Evolutionary conservation across 139 green algal species (phyloP).

Genomic region (Coelastrella sp.): DNA sequence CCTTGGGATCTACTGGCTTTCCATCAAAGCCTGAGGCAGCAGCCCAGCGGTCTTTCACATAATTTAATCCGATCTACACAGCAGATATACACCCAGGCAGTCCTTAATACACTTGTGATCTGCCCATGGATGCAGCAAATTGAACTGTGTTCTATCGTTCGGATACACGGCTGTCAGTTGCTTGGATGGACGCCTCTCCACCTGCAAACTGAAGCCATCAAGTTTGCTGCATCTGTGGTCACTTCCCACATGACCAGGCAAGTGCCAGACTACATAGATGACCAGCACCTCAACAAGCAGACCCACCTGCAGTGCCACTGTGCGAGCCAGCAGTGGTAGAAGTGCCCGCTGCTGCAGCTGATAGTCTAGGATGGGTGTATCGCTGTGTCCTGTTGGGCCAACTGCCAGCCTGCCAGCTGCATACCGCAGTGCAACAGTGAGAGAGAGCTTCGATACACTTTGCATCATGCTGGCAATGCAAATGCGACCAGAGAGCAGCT

Average conservation of each 20-base stretch:
- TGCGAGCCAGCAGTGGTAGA: constrained; percentile 87
- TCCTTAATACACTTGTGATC: too few species aligned
- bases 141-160: too few species aligned
- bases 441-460: constrained; percentile 78
- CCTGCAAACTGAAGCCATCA: too few species aligned
- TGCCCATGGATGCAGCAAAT: too few species aligned
- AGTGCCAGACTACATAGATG: not conserved
- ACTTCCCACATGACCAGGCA: too few species aligned
- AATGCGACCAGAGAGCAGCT: constrained; percentile 90
- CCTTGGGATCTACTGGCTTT: constrained; percentile 61
- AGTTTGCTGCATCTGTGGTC: too few species aligned
- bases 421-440: constrained; percentile 78
- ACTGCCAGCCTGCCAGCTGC: constrained; percentile 83
- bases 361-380: constrained; percentile 93
- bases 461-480: constrained; percentile 95
- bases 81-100: too few species aligned
- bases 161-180: too few species aligned
- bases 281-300: too few species aligned
- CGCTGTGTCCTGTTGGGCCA: constrained; percentile 80
- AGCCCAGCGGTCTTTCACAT: constrained; percentile 85
- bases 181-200: too few species aligned
- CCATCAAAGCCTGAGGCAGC: constrained; percentile 79
- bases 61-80: constrained; percentile 70
- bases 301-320: constrained; percentile 85
- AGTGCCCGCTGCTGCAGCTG: constrained; percentile 93